Evolutionary conservation across 2,329 filamentous ascomycete genomes (phyloP), one percentile per base, ranked within the genome.

Genomic region (Cladosporium sp.): DNA sequence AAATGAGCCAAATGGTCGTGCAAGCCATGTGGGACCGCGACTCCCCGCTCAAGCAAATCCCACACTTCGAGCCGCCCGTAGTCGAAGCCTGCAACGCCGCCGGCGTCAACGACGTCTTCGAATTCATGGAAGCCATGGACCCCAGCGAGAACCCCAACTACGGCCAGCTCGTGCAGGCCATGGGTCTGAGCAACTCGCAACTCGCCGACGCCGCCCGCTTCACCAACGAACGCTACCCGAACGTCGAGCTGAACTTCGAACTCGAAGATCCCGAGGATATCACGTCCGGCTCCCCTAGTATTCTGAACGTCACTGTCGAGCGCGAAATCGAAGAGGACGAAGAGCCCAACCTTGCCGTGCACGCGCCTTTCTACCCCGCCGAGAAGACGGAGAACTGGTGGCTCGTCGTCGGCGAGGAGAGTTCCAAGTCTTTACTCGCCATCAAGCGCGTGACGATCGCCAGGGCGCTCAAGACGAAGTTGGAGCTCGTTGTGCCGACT

Each of bases 1-100:
- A 99, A 69, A 89, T 99, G 81, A 95, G 89, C 11, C 93, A 99
- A 67, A 99, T 99, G 93, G 89, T 95, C 47, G 91, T 99, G 3
- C 93, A 99, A 72, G 91, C 87, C 43, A 96, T 97, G 89, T 99
- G 93, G 93, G 92, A 99, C 72, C 87, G 91, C 52, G 93, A 99
- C 69, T 95, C 88, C 62, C 91, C 93, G 34, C 79, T 99, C 59
- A 96, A 96, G 75, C 93, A 99, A 71, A 96, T 99, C 64, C 93
- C 93, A 59, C 89, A 97, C 73, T 97, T 97, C 68, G 83, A 85
- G 13, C 81, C 85, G 32, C 85, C 92, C 54, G 85, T 87, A 44
- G 85, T 97, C 59, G 87, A 92, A 70, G 86, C 83, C 57, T 89
- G 88, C 39, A 87, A 87, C 64, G 84, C 88, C 52, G 88, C 84